phyloP scores from a whole-genome alignment of 2,329 filamentous ascomycete genomes.

The Celoporthe dispersa region DNA sequence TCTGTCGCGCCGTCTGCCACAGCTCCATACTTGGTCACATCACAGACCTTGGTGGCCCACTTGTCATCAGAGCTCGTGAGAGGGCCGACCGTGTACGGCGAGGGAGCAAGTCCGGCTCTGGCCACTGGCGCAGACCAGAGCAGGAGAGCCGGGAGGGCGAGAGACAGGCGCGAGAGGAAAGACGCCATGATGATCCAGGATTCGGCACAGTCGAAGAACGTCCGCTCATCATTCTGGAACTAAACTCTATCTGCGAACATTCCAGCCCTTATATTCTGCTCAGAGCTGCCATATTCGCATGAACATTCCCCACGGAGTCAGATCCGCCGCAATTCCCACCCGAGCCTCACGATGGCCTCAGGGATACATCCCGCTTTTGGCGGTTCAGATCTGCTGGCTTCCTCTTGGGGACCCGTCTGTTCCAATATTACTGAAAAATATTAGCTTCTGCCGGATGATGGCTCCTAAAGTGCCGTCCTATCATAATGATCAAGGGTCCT shows the following conservation, averaged over 20 bases:
- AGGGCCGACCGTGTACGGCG: conserved; percentile 48
- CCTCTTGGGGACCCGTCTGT: neutral
- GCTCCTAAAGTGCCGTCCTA: neutral
- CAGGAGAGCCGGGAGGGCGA: conserved; percentile 13
- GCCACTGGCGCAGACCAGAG: conserved; percentile 24
- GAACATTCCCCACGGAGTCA: neutral
- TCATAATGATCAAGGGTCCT: neutral
- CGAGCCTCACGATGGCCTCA: neutral
- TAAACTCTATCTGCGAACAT: neutral
- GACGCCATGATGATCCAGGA: neutral
- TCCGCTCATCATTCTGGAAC: too few species aligned
- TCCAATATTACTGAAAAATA: neutral
- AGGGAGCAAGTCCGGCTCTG: conserved; percentile 39
- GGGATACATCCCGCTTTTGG: neutral
- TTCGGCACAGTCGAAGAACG: neutral
- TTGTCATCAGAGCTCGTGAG: conserved; percentile 48
- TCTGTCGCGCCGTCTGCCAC: conserved; percentile 56
- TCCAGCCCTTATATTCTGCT: neutral
- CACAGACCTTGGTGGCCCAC: conserved; percentile 50
- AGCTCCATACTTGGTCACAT: conserved; percentile 56
- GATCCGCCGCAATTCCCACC: neutral
- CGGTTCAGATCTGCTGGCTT: neutral
- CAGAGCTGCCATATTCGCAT: neutral
- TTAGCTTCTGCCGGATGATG: neutral
- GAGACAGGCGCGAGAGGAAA: neutral